Percentiles rank a stretch among this genome's conserved stretches.
Conservation (phyloP, 106 monocot genomes). For the Cymbidium sinense region DNA sequence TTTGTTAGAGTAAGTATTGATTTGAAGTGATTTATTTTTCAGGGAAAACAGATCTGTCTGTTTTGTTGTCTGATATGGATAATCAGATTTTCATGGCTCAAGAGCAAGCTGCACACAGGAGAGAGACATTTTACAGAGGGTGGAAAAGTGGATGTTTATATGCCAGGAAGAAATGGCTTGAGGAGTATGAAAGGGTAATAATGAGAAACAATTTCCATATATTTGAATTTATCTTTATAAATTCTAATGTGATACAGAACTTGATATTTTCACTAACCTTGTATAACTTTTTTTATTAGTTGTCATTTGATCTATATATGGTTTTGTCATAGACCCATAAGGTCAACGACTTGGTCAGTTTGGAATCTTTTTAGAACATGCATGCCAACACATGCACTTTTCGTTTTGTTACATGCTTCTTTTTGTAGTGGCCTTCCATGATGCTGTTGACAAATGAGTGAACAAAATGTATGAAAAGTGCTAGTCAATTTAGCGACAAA, state of each 20-base stretch:
- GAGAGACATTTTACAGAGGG: slow-evolving; percentile 86
- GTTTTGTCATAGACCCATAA: neutral
- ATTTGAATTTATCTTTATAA: neutral
- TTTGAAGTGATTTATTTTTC: neutral
- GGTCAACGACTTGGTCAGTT: neutral
- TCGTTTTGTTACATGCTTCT: neutral
- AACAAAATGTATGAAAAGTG: too few species aligned
- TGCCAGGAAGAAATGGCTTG: slow-evolving; percentile 87
- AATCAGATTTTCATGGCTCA: slow-evolving; percentile 62
- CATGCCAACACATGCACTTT: neutral
- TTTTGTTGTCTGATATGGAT: slow-evolving; percentile 62
- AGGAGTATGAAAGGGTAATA: slow-evolving; percentile 87
- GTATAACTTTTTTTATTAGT: neutral
- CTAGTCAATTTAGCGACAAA: too few species aligned
- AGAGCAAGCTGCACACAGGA: slow-evolving; percentile 75
- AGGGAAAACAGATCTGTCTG: slow-evolving; percentile 67
- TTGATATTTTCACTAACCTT: neutral
- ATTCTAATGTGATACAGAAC: neutral
- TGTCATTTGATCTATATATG: neutral
- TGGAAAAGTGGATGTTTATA: slow-evolving; percentile 80
- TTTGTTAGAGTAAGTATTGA: neutral
- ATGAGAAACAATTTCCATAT: neutral
- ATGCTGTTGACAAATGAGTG: too few species aligned
- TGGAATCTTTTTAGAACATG: neutral
- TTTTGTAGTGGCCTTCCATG: neutral